These are phyloP conservation scores for Cucumis sativus DNA, from an alignment of 306 rosid genomes.

Conservation along the genomic window DNA sequence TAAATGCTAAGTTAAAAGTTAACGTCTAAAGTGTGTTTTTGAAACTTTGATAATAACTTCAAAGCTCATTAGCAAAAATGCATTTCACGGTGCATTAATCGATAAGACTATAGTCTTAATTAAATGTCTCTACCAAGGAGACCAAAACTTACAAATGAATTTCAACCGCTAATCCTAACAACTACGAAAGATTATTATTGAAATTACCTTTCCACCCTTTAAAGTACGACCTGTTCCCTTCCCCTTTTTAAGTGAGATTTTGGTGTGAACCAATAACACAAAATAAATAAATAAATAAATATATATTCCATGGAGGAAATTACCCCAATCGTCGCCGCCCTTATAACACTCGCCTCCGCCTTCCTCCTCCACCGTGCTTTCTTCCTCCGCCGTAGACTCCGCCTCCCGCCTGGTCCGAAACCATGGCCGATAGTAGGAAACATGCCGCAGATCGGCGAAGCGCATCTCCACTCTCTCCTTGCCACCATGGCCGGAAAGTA, in stretches of 20 bases:
- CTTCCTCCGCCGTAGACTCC: conserved; percentile 3
- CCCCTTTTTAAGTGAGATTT: too few species aligned
- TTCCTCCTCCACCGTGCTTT: conserved; percentile 15
- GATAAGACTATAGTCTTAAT: too few species aligned
- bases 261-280: not conserved
- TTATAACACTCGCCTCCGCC: conserved; percentile 13
- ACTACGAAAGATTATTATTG: not conserved
- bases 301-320: conserved; percentile 13
- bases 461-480: conserved; percentile 58
- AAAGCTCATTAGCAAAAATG: too few species aligned
- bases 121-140: too few species aligned
- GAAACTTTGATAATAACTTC: too few species aligned
- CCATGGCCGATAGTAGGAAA: conserved; percentile 87
- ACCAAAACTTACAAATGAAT: too few species aligned
- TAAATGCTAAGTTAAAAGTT: too few species aligned
- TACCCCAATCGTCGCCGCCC: conserved; percentile 2
- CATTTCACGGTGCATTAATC: too few species aligned
- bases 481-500: conserved; percentile 39
- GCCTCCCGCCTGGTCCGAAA: conserved; percentile 67
- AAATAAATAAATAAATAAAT: too few species aligned
- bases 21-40: too few species aligned
- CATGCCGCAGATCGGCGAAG: conserved; percentile 51
- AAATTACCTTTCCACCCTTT: not conserved
- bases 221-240: not conserved
- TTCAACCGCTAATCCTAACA: not conserved